Conservation (phyloP, 768 basidiomycete species). For the Mycena polygramma region DNA sequence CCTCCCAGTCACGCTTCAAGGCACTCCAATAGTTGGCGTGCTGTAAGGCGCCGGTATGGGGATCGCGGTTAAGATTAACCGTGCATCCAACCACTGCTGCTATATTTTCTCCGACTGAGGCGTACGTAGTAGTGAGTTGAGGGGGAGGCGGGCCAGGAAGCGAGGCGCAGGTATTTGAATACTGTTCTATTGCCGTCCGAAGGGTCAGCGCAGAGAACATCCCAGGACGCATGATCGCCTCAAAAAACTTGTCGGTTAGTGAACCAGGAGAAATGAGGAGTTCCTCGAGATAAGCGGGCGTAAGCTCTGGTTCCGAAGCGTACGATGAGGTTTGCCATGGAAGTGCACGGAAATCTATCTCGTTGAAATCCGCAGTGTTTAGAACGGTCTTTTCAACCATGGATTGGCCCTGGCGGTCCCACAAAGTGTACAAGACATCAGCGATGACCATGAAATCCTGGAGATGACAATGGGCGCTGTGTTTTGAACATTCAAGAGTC, state of each 20-base stretch:
- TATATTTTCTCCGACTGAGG: constrained; percentile 80
- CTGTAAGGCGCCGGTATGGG: constrained; percentile 83
- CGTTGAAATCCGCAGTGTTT: constrained; percentile 52
- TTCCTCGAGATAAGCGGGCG: constrained; percentile 91
- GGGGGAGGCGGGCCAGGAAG: constrained; percentile 69
- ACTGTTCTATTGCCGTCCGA: constrained; percentile 85
- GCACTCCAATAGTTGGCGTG: constrained; percentile 87
- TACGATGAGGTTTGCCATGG: constrained; percentile 71
- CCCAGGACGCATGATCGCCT: constrained; percentile 88
- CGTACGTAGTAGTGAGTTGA: constrained; percentile 72
- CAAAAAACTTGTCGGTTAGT: constrained; percentile 82
- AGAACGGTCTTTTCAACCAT: constrained; percentile 71
- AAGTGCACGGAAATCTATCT: constrained; percentile 45
- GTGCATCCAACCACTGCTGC: constrained; percentile 90
- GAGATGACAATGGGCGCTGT: constrained; percentile 77
- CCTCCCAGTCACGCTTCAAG: constrained; percentile 94
- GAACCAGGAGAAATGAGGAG: constrained; percentile 79
- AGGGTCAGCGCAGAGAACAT: constrained; percentile 89
- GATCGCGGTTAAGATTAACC: constrained; percentile 77
- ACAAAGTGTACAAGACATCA: constrained; percentile 74
- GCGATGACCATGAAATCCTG: constrained; percentile 80
- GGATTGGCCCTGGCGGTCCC: constrained; percentile 86
- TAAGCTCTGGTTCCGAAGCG: constrained; percentile 80
- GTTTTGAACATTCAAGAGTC: constrained; percentile 68
- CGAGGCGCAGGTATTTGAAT: constrained; percentile 78